phyloP scores from a whole-genome alignment of 2,329 filamentous ascomycete genomes.

The Sporothrix protearum region DNA sequence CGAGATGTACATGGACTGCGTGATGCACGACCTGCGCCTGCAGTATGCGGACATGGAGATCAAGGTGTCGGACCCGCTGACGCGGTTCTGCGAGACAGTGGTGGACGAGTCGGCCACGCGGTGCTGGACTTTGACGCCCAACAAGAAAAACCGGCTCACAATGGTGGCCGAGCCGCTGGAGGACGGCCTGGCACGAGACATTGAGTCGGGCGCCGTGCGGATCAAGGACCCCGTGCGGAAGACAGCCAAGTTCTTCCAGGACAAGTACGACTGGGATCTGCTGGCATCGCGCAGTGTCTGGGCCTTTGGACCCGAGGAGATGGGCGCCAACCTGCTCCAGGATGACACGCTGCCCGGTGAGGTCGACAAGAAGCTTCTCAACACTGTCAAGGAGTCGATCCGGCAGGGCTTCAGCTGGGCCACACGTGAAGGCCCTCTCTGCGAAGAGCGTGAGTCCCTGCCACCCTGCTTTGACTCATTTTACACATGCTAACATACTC shows the following conservation, averaged over 20 bases:
- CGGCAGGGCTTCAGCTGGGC: constrained; percentile 97
- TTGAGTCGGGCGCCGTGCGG: constrained; percentile 82
- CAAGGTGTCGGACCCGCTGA: constrained; percentile 97
- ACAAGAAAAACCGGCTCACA: constrained; percentile 99
- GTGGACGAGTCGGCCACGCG: constrained; percentile 97
- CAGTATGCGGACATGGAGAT: constrained; percentile 99
- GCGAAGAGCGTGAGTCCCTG: constrained; percentile 83
- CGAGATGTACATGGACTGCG: constrained; percentile 99
- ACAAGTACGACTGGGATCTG: constrained; percentile 95
- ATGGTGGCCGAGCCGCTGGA: constrained; percentile 97
- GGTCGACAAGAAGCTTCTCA: constrained; percentile 88
- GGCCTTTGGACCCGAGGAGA: constrained; percentile 96
- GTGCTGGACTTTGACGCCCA: constrained; percentile 95
- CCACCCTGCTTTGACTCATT: constrained; percentile 22
- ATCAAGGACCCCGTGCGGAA: constrained; percentile 91
- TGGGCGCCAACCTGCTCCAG: constrained; percentile 90
- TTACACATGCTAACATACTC: constrained; percentile 27
- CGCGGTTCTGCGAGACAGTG: constrained; percentile 95
- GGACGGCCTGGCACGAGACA: constrained; percentile 90
- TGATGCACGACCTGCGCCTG: constrained; percentile 85
- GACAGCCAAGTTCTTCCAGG: constrained; percentile 94
- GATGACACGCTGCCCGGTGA: constrained; percentile 88
- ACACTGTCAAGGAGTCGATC: constrained; percentile 84
- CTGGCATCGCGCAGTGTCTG: constrained; percentile 92
- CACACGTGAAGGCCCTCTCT: constrained; percentile 88